Conservation (phyloP, 2,329 filamentous ascomycete genomes). For the Cladophialophora yegresii region DNA sequence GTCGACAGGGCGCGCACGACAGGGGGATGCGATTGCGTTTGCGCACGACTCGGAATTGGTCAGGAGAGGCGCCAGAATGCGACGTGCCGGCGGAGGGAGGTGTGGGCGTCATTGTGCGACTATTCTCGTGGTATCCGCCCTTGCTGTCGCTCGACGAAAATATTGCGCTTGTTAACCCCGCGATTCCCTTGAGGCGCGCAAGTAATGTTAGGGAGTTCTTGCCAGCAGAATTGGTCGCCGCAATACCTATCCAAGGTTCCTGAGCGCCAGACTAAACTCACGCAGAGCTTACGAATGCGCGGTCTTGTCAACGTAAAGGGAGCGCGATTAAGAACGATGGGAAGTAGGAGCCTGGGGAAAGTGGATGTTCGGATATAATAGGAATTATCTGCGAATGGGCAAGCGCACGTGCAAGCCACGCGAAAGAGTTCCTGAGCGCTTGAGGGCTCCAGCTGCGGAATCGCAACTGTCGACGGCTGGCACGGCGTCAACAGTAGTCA, state of each 20-base stretch:
- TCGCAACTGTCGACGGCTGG: no score
- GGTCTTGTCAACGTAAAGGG: neutral
- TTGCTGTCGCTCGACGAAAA: slow-evolving; percentile 5
- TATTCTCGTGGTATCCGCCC: neutral
- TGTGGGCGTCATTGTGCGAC: slow-evolving; percentile 66
- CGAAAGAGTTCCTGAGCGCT: neutral
- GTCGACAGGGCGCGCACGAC: slow-evolving; percentile 86
- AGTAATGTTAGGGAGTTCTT: neutral
- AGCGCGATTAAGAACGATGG: slow-evolving; percentile 9
- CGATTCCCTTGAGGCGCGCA: neutral
- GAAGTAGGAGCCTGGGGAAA: slow-evolving; percentile 16
- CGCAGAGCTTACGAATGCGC: slow-evolving; percentile 1
- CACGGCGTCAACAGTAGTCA: neutral
- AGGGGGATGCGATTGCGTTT: slow-evolving; percentile 90
- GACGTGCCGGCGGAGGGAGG: slow-evolving; percentile 78
- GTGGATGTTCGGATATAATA: slow-evolving; percentile 22
- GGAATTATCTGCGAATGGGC: slow-evolving; percentile 17
- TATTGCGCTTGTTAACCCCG: slow-evolving; percentile 8
- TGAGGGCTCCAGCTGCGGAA: slow-evolving; percentile 1
- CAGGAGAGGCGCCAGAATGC: slow-evolving; percentile 70
- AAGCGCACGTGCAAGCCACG: slow-evolving; percentile 1
- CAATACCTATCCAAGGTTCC: neutral
- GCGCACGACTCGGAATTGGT: slow-evolving; percentile 84
- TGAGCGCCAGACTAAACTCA: neutral
- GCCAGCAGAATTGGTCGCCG: neutral